phyloP scores from a whole-genome alignment of 2,329 filamentous ascomycete species.

The Beauveria asiatica region DNA sequence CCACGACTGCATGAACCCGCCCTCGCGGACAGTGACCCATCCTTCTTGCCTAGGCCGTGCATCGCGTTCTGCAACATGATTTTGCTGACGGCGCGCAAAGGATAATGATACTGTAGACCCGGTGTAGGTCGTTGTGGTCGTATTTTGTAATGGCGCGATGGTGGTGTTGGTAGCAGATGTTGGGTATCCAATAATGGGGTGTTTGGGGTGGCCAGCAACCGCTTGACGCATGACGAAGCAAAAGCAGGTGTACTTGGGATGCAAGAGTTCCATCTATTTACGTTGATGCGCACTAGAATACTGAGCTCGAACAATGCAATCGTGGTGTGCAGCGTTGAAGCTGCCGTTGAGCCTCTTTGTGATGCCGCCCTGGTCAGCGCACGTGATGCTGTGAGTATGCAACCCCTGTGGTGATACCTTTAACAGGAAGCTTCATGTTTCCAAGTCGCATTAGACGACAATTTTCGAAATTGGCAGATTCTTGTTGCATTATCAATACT shows the following conservation, averaged over 20 bases:
- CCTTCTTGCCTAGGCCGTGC: constrained; percentile 63
- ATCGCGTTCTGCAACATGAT: constrained; percentile 45
- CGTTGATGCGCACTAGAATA: neutral
- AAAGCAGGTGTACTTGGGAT: neutral
- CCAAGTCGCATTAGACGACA: neutral
- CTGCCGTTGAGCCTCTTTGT: neutral
- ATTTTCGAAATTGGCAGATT: neutral
- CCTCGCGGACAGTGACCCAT: constrained; percentile 73
- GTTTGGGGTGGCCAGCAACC: neutral
- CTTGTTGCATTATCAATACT: neutral
- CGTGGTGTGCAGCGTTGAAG: neutral
- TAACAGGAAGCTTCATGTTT: neutral
- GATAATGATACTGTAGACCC: constrained; percentile 59
- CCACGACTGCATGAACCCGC: constrained; percentile 67
- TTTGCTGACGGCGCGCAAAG: constrained; percentile 45
- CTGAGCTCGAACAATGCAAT: neutral
- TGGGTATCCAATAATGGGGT: constrained; percentile 2
- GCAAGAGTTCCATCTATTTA: neutral
- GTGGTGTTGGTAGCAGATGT: constrained; percentile 49
- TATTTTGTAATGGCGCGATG: constrained; percentile 53
- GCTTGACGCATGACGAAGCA: constrained; percentile 3
- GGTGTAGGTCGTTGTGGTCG: constrained; percentile 52
- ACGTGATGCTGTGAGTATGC: constrained; percentile 2
- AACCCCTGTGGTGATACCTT: constrained; percentile 1
- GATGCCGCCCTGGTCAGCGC: neutral